phyloP scores from a whole-genome alignment of 192 early-diverging fungal species.

The Lobosporangium transversale region DNA sequence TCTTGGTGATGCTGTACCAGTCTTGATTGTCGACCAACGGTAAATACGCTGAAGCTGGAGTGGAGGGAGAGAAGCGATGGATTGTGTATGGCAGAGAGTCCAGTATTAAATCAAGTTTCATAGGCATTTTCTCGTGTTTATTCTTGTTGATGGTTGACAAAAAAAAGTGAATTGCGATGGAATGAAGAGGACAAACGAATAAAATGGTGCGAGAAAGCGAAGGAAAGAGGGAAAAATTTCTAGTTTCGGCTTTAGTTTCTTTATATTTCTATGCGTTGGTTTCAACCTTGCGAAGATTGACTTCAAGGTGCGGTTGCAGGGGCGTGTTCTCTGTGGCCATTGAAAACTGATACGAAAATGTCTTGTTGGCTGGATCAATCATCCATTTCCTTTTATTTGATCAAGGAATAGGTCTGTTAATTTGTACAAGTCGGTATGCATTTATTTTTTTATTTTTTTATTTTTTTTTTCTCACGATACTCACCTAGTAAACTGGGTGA shows the following conservation, averaged over 20 bases:
- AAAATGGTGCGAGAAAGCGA: too few relatives aligned
- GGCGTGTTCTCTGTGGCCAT: slow-evolving; percentile 42
- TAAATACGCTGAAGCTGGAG: slow-evolving; percentile 33
- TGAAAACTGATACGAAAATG: slow-evolving; percentile 27
- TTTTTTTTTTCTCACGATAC: not conserved
- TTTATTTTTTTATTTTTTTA: too few relatives aligned
- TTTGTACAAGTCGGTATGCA: too few relatives aligned
- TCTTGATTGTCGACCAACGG: slow-evolving; percentile 35
- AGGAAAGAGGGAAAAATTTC: too few relatives aligned
- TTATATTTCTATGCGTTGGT: too few relatives aligned
- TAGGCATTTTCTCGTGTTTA: slow-evolving; percentile 4
- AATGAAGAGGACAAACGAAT: too few relatives aligned
- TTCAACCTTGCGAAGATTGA: slow-evolving; percentile 24
- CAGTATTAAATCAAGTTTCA: slow-evolving; percentile 33
- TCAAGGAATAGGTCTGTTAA: too few relatives aligned
- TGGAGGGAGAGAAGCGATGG: slow-evolving; percentile 35
- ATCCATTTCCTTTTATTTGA: slow-evolving; percentile 24
- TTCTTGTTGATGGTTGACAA: too few relatives aligned
- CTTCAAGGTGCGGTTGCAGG: slow-evolving; percentile 20
- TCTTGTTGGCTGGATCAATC: slow-evolving; percentile 22
- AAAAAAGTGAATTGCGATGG: too few relatives aligned
- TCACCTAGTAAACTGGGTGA: slow-evolving; percentile 36
- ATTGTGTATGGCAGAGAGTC: slow-evolving; percentile 31
- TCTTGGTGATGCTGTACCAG: slow-evolving; percentile 63
- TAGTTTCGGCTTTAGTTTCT: too few relatives aligned